Percentiles rank a stretch among this genome's conserved stretches.
These are phyloP conservation scores for Collybia sordida DNA, from an alignment of 768 basidiomycete genomes.

Conservation along the genomic window DNA sequence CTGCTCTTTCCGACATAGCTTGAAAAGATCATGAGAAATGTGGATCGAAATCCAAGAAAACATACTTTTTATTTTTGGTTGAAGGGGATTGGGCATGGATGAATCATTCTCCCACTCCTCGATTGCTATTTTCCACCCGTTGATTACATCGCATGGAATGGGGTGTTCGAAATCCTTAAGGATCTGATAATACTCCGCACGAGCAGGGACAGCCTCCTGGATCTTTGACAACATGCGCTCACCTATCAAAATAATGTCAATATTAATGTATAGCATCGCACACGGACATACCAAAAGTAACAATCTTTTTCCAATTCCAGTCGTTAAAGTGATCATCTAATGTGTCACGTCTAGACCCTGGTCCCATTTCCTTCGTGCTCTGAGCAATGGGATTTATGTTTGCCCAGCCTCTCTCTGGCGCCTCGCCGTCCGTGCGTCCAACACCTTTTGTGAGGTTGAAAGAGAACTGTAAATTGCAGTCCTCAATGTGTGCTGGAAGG, in stretches of 20 bases:
- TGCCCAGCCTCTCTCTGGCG: neutral
- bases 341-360: neutral
- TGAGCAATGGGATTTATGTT: neutral
- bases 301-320: constrained; percentile 25
- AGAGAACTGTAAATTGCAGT: neutral
- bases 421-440: too few species aligned
- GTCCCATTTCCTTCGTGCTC: neutral
- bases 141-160: neutral
- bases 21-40: neutral
- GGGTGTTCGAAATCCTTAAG: constrained; percentile 8
- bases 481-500: neutral
- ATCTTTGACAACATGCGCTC: constrained; percentile 6
- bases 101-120: constrained; percentile 10
- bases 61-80: constrained; percentile 1
- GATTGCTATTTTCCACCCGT: constrained; percentile 1
- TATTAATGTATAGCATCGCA: neutral
- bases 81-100: constrained; percentile 8
- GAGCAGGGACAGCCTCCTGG: constrained; percentile 7
- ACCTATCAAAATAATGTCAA: neutral
- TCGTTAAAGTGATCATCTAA: too few species aligned
- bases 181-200: constrained; percentile 3
- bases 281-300: constrained; percentile 10
- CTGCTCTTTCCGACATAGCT: constrained; percentile 7
- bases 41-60: neutral
- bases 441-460: too few species aligned